A percentile compares a stretch with the other conserved stretches of the same genome.
Evolutionary conservation across 345 rosid species (phyloP).

Genomic region (Arabidopsis suecica): DNA sequence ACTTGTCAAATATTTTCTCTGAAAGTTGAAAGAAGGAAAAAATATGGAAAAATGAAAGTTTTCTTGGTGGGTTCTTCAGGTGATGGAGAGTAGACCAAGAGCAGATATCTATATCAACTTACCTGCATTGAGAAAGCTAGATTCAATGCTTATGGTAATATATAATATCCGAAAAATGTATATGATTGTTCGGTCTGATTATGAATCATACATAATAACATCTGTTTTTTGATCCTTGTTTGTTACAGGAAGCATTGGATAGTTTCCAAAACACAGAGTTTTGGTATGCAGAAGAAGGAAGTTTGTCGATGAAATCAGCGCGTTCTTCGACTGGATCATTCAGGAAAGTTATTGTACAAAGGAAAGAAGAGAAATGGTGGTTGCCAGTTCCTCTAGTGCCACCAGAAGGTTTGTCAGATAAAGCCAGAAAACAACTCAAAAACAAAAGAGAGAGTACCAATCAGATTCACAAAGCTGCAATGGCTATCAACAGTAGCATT

Average conservation of each 20-base stretch:
- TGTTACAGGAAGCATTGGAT: constrained; percentile 83
- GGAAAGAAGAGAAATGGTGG: constrained; percentile 99
- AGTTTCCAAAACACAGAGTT: constrained; percentile 78
- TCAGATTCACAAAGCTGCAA: constrained; percentile 96
- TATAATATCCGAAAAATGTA: not conserved
- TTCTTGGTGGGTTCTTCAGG: constrained; percentile 45
- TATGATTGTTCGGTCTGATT: not conserved
- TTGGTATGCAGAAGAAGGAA: constrained; percentile 95
- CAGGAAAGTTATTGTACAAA: constrained; percentile 66
- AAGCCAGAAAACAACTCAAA: constrained; percentile 69
- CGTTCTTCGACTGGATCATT: constrained; percentile 68
- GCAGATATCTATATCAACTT: constrained; percentile 85
- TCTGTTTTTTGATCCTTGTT: not conserved
- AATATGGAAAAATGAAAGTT: constrained; percentile 2
- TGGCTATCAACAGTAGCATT: constrained; percentile 84
- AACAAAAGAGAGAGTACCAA: constrained; percentile 72
- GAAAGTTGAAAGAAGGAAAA: constrained; percentile 14
- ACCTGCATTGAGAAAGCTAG: constrained; percentile 91
- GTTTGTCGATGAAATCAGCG: constrained; percentile 69
- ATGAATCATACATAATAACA: not conserved
- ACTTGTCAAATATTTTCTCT: constrained; percentile 22
- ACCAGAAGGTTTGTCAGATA: constrained; percentile 74
- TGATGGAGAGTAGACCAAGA: constrained; percentile 78
- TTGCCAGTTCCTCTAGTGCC: constrained; percentile 89
- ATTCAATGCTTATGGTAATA: constrained; percentile 80